Percentiles rank a stretch among this genome's conserved stretches.
Conservation (phyloP, 2,329 filamentous ascomycete species). For the Cladophialophora carrionii region DNA sequence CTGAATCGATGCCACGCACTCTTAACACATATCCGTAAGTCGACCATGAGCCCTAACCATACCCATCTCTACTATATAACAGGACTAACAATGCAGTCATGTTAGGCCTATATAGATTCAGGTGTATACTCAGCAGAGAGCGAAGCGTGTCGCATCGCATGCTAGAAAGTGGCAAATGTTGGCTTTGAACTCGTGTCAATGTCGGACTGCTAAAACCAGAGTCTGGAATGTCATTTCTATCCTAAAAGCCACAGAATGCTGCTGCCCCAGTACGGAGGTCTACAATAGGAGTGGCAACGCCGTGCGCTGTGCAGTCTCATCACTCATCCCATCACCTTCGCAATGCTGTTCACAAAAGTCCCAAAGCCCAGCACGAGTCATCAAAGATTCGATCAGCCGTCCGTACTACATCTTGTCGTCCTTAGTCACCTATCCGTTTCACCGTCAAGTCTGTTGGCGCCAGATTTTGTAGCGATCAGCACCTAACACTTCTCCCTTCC, state of each 20-base stretch:
- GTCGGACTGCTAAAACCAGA: not conserved
- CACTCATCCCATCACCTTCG: not conserved
- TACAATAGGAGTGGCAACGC: not conserved
- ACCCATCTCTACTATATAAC: not conserved
- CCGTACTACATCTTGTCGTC: not conserved
- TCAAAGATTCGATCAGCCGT: not conserved
- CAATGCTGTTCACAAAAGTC: not conserved
- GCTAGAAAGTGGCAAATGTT: not conserved
- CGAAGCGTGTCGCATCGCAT: not conserved
- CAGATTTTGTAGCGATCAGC: not conserved
- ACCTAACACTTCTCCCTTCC: constrained; percentile 19
- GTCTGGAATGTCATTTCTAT: not conserved
- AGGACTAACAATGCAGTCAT: not conserved
- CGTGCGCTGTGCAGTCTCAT: not conserved
- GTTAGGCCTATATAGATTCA: not conserved
- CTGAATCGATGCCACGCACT: not conserved
- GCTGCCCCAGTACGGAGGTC: not conserved
- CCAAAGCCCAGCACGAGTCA: not conserved
- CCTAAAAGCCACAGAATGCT: not conserved
- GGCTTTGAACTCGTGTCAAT: not conserved
- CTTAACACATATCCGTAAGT: not conserved
- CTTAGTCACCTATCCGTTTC: not conserved
- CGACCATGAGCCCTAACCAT: not conserved
- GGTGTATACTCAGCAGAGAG: not conserved
- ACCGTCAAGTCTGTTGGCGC: not conserved